Percentiles rank a stretch among this genome's conserved stretches.
Evolutionary conservation across 116 monocot genomes (phyloP).

Genomic region (Iris pallida): DNA sequence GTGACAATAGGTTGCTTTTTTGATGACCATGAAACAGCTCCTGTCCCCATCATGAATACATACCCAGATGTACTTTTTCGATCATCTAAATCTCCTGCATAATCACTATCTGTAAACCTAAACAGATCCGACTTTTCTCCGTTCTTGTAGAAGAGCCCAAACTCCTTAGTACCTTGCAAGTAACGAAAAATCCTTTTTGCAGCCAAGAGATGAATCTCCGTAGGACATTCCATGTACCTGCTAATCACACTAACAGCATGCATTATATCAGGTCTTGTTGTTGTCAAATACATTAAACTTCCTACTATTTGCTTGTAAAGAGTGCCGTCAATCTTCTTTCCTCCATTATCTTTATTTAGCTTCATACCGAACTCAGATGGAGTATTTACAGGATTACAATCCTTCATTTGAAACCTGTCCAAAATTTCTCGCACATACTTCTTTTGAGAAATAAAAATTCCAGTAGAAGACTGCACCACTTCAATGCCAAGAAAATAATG

Average conservation of each 20-base stretch:
- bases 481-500: slow-evolving; percentile 14
- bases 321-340: neutral
- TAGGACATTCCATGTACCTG: slow-evolving; percentile 3
- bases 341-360: neutral
- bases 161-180: neutral
- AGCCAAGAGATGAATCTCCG: neutral
- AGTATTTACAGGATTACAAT: neutral
- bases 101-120: neutral
- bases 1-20: slow-evolving; percentile 6
- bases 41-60: neutral
- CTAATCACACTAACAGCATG: slow-evolving; percentile 5
- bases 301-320: slow-evolving; percentile 5
- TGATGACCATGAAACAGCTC: neutral
- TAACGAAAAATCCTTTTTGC: neutral
- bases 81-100: slow-evolving; percentile 5
- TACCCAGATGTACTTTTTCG: neutral
- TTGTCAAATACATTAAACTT: neutral
- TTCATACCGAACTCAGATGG: neutral
- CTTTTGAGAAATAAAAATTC: slow-evolving; percentile 11
- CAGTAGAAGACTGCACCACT: slow-evolving; percentile 1
- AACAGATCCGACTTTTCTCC: neutral
- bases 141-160: neutral
- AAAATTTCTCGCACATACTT: slow-evolving; percentile 7
- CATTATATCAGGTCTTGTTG: neutral
- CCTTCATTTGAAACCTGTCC: slow-evolving; percentile 9